phyloP scores from a whole-genome alignment of 768 basidiomycete species.

The Xerocomellus chrysenteron region DNA sequence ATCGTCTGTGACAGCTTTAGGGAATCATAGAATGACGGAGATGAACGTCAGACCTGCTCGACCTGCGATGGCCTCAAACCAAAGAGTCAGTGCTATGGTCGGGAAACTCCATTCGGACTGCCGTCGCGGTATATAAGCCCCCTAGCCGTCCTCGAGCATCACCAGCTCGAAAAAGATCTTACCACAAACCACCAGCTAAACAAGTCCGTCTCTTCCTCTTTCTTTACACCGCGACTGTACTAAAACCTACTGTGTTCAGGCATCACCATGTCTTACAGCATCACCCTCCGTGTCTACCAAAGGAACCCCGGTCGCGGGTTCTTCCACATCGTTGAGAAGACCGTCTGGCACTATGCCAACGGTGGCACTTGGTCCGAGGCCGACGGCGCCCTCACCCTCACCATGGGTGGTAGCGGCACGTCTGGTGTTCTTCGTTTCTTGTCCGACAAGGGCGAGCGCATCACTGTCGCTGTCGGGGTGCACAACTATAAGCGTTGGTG shows the following conservation, averaged over 20 bases:
- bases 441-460: conserved; percentile 28
- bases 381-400: conserved; percentile 26
- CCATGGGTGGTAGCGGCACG: conserved; percentile 39
- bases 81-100: neutral
- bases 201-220: neutral
- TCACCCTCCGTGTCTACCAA: conserved; percentile 1
- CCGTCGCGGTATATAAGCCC: neutral
- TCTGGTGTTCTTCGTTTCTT: conserved; percentile 38
- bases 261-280: conserved; percentile 10
- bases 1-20: no score
- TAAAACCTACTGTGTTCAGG: neutral
- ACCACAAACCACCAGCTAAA: neutral
- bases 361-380: conserved; percentile 31
- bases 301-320: neutral
- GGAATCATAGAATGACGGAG: neutral
- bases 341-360: conserved; percentile 3
- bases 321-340: conserved; percentile 3
- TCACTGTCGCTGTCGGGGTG: conserved; percentile 38
- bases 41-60: neutral
- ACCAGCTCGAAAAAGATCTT: neutral
- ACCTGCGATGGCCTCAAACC: neutral
- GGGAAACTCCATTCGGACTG: neutral
- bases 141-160: neutral
- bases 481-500: conserved; percentile 42
- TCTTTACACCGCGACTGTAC: neutral